Evolutionary conservation across 768 basidiomycete species (phyloP), one percentile per base, ranked within the genome.

Genomic region (Amanita exitialis): DNA sequence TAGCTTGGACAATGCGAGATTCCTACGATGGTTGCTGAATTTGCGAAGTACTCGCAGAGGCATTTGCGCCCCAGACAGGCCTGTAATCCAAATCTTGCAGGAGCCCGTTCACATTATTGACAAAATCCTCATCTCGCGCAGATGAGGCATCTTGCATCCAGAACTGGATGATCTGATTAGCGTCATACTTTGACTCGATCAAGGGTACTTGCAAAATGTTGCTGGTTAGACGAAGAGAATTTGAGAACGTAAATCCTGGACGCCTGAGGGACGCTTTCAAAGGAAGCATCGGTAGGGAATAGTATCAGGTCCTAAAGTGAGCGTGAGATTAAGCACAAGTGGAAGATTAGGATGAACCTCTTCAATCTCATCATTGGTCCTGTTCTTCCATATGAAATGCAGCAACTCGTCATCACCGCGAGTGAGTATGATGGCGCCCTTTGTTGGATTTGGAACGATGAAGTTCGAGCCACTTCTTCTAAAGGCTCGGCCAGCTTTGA

Each of bases 211-310:
- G 94, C 92, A 64, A 96, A 95, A 64, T 93, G 87, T 55, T 82
- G 79, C 61, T 90, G 87, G 62, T 90, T 78, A 12, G 91, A 94
- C 18, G 88, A 91, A 0, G 86, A 83, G 70, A 96, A 95, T 67
- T 88, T 90, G 64, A 95, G 83, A 55, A 94, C 88, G 58, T 88
- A 90, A 4, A 85, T 81, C 54, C 90, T 73, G 5, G 59, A 45
- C 6, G 84, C 77, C 59, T 90, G 79, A 1, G 76, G 54, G 8
- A 94, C 85, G 64, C 82, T 85, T 57, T 74, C 73, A 61, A 96
- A 90, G 0, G 74, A 78, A 3, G 92, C 91, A 65, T 96, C 92
- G 2, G 79, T 77, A 1, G 90, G 90, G 64, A 94, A 90, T 48
- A 95, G 68, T 55, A 95, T 90, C 49, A 93, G 68, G 59, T 96